Conservation (phyloP, 148 eudicot species). For the Spergularia bocconei region DNA sequence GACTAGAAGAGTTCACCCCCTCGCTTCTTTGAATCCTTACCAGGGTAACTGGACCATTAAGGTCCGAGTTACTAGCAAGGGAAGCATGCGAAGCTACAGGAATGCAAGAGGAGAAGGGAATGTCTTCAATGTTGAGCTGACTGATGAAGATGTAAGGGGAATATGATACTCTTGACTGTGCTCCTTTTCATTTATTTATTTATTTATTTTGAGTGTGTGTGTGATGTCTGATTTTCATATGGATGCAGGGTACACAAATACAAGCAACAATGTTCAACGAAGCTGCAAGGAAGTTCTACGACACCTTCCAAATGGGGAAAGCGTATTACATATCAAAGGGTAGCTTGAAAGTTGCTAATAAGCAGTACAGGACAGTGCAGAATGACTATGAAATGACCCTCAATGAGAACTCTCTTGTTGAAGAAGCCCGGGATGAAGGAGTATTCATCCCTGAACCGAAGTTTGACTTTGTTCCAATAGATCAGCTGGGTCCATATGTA, state of each 20-base stretch:
- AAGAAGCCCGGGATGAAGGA: slow-evolving; percentile 70
- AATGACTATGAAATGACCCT: slow-evolving; percentile 98
- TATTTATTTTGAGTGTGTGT: no score
- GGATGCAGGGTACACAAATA: slow-evolving; percentile 88
- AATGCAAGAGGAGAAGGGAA: slow-evolving; percentile 92
- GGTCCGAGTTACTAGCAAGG: slow-evolving; percentile 87
- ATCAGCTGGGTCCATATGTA: slow-evolving; percentile 87
- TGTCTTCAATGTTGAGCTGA: slow-evolving; percentile 93
- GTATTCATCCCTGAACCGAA: slow-evolving; percentile 71
- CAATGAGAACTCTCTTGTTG: slow-evolving; percentile 80
- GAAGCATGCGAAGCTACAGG: slow-evolving; percentile 61
- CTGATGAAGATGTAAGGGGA: slow-evolving; percentile 89
- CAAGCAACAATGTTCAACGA: slow-evolving; percentile 99
- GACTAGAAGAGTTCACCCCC: slow-evolving; percentile 81
- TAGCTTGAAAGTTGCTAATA: slow-evolving; percentile 77
- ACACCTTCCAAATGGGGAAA: slow-evolving; percentile 77
- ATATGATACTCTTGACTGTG: no score
- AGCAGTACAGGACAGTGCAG: slow-evolving; percentile 79
- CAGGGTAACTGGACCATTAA: slow-evolving; percentile 96
- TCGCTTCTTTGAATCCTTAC: slow-evolving; percentile 91
- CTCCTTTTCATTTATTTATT: no score
- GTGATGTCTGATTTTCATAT: neutral
- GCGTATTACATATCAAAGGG: slow-evolving; percentile 95
- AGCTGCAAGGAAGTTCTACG: slow-evolving; percentile 88
- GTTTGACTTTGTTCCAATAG: slow-evolving; percentile 87